These are phyloP conservation scores for Pseudocercospora fuligena DNA, from an alignment of 2,329 filamentous ascomycete genomes.

Conservation along the genomic window DNA sequence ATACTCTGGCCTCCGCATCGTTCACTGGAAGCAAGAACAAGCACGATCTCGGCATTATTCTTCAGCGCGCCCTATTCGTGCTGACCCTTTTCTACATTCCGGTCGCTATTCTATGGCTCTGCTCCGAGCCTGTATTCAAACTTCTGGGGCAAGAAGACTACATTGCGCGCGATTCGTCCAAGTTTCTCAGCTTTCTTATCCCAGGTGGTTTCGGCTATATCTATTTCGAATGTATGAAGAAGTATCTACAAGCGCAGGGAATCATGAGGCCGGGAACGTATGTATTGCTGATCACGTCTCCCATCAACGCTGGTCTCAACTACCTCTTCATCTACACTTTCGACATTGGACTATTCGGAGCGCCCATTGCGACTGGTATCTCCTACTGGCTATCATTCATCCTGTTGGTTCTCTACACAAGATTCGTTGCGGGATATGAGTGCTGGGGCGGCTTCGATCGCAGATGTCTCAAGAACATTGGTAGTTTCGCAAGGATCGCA, in stretches of 20 bases:
- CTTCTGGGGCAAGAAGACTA: conserved; percentile 77
- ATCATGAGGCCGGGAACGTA: conserved; percentile 70
- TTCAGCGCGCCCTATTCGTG: conserved; percentile 77
- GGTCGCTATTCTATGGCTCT: conserved; percentile 74
- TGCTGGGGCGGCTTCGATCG: conserved; percentile 77
- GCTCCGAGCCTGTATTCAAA: conserved; percentile 74
- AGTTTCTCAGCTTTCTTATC: conserved; percentile 73
- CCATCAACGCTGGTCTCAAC: conserved; percentile 62
- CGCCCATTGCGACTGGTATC: conserved; percentile 79
- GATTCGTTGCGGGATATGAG: conserved; percentile 70
- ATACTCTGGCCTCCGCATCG: conserved; percentile 80
- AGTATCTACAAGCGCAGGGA: conserved; percentile 63
- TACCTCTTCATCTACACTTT: conserved; percentile 75
- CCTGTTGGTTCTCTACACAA: conserved; percentile 73
- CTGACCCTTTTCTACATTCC: conserved; percentile 73
- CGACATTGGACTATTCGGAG: conserved; percentile 73
- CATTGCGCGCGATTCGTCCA: conserved; percentile 73
- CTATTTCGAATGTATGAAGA: conserved; percentile 79
- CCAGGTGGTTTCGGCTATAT: conserved; percentile 85
- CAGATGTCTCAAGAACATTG: conserved; percentile 68
- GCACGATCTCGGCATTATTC: conserved; percentile 75
- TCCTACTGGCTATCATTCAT: conserved; percentile 86
- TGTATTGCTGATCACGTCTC: conserved; percentile 64
- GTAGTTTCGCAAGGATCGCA: conserved; percentile 75
- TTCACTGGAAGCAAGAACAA: conserved; percentile 83